Base-by-base conservation (phyloP, 345 rosid genomes). In the Alliaria petiolata region DNA sequence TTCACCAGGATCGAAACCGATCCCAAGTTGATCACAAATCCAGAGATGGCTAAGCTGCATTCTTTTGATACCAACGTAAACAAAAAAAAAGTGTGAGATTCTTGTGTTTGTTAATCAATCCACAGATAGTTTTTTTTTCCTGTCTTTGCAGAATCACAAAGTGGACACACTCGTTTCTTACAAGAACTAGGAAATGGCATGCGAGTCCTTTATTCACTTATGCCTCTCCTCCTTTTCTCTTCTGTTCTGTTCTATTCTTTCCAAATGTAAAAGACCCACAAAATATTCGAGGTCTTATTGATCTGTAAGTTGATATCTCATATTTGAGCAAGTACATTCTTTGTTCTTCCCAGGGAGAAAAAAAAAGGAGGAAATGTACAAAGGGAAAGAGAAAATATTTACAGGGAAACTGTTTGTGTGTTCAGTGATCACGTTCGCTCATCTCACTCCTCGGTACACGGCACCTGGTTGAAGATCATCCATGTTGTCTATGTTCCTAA, bases 391-490 rank as follows among this genome's bases (percentile, higher is more conserved):
- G 9, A 4, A 16, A 13, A 65, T 34, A 51, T 12, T 2, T 67
- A 51, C 73, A 51, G 17, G 52, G 16, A 59, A 22, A 12, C 43
- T 36, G 22, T 45, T 72, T 45, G 5, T 1, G 35, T 22, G 45
- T n/a, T n/a, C n/a, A n/a, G n/a, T n/a, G n/a, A n/a, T 67, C 54
- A 34, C 22, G 14, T 49, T 7, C 44, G 55, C 65, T 88, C 82
- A 88, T 72, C 71, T 84, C 49, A 84, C 84, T 20, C 98, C 98
- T 3, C 97, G 87, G 62, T 95, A 95, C 31, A 89, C 59, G 0
- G 81, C 89, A 75, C 91, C 90, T 1, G 90, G 85, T 61, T 87
- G 89, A 78, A 95, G 88, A 75, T 95, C 98, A 70, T 95, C 98
- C 93, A 95, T 88, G 68, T 80, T 88, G 47, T 92, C 91, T 17